Evolutionary conservation across 768 basidiomycete species (phyloP).

Genomic region (Rubroboletus satanas): DNA sequence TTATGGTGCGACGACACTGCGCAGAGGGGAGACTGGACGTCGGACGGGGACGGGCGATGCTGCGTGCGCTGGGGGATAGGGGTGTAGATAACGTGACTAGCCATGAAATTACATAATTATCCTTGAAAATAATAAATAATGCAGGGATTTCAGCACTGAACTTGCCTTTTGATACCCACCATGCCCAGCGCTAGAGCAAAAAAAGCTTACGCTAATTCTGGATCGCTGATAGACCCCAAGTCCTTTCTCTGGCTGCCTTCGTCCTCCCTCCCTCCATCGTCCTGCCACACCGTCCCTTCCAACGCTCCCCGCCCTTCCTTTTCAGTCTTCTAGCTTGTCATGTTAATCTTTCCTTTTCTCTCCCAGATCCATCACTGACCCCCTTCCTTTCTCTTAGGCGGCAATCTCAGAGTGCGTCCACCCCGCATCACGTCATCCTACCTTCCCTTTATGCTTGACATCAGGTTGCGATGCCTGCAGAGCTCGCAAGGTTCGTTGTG

Average conservation of each 20-base stretch:
- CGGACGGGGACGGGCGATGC: slow-evolving; percentile 17
- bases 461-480: slow-evolving; percentile 84
- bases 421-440: slow-evolving; percentile 23
- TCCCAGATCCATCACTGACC: slow-evolving; percentile 32
- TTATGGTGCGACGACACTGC: slow-evolving; percentile 30
- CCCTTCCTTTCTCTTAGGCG: slow-evolving; percentile 48
- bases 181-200: slow-evolving; percentile 60
- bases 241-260: slow-evolving; percentile 46
- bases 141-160: no score
- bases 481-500: slow-evolving; percentile 83
- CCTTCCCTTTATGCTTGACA: slow-evolving; percentile 21
- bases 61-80: slow-evolving; percentile 17
- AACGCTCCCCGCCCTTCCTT: neutral
- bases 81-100: slow-evolving; percentile 5
- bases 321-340: slow-evolving; percentile 21
- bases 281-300: neutral
- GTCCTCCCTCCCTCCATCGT: neutral
- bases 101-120: slow-evolving; percentile 8
- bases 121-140: neutral
- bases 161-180: neutral
- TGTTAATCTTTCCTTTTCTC: slow-evolving; percentile 35
- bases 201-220: no score
- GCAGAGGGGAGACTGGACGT: slow-evolving; percentile 25
- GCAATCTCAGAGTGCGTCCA: slow-evolving; percentile 73
- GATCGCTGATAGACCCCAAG: slow-evolving; percentile 38